Evolutionary conservation across 2,329 filamentous ascomycete species (phyloP).

Genomic region (Diaporthe citri): DNA sequence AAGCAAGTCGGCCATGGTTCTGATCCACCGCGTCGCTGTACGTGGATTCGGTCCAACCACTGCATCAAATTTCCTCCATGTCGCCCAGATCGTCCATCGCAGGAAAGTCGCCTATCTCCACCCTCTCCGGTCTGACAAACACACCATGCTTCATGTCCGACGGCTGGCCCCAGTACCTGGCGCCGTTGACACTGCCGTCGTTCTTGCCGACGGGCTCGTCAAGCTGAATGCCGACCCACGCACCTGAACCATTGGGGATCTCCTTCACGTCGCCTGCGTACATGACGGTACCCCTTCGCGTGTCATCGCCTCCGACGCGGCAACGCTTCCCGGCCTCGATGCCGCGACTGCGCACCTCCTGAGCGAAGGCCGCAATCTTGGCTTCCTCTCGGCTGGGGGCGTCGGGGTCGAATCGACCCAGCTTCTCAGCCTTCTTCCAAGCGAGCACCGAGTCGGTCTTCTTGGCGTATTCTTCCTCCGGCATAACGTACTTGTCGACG

Average conservation of each 20-base stretch:
- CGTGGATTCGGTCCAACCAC: neutral
- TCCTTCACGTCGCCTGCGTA: conserved; percentile 82
- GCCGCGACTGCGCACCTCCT: conserved; percentile 78
- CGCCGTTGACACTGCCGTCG: conserved; percentile 74
- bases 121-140: conserved; percentile 82
- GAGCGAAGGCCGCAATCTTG: conserved; percentile 75
- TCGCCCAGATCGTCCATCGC: conserved; percentile 80
- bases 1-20: neutral
- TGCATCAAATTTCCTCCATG: conserved; percentile 76
- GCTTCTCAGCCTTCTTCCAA: conserved; percentile 94
- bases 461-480: conserved; percentile 85
- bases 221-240: conserved; percentile 81
- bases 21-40: neutral
- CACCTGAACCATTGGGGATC: conserved; percentile 73
- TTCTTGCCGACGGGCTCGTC: conserved; percentile 89
- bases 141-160: conserved; percentile 78
- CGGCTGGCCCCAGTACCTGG: conserved; percentile 77
- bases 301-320: conserved; percentile 75
- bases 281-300: conserved; percentile 75
- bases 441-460: conserved; percentile 90
- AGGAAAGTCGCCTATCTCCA: conserved; percentile 81
- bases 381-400: conserved; percentile 81
- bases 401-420: conserved; percentile 94
- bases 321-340: conserved; percentile 74
- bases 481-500: conserved; percentile 92